Conservation (phyloP, 2,329 filamentous ascomycete genomes). For the Ceratocystis variospora region DNA sequence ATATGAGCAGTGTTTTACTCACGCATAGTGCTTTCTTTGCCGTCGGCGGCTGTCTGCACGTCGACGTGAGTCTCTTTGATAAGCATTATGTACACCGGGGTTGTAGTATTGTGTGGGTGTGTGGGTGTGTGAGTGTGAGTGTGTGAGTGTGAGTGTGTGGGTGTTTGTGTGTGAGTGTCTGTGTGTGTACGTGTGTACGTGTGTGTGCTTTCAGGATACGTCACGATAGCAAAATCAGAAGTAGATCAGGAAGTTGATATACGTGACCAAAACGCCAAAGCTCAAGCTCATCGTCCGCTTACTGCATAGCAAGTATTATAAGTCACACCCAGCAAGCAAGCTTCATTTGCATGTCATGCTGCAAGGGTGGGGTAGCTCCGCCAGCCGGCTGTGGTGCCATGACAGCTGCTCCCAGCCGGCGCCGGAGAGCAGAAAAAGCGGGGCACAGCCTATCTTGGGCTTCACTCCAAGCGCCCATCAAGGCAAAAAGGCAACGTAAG, state of each 20-base stretch:
- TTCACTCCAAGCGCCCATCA: background rate
- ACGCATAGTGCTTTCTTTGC: slow-evolving; percentile 43
- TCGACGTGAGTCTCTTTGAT: slow-evolving; percentile 41
- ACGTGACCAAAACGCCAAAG: too few species aligned
- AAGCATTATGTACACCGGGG: slow-evolving; percentile 30
- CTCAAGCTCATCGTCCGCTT: too few species aligned
- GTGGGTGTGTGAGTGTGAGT: too few species aligned
- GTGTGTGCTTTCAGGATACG: background rate
- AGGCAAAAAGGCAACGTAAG: background rate
- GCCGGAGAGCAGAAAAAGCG: background rate
- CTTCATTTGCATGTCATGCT: background rate
- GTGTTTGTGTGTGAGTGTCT: too few species aligned
- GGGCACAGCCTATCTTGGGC: background rate
- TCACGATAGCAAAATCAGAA: background rate
- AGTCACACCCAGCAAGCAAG: background rate
- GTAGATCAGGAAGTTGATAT: background rate
- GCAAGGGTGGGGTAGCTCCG: background rate
- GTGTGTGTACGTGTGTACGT: background rate
- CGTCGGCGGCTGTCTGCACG: slow-evolving; percentile 37
- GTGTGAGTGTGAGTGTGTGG: background rate
- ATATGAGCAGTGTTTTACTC: slow-evolving; percentile 18
- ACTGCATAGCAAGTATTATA: too few species aligned
- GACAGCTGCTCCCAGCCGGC: background rate
- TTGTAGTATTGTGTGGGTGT: too few species aligned
- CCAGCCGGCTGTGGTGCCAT: background rate